Conservation (phyloP, 768 basidiomycete genomes). For the Russula compacta region DNA sequence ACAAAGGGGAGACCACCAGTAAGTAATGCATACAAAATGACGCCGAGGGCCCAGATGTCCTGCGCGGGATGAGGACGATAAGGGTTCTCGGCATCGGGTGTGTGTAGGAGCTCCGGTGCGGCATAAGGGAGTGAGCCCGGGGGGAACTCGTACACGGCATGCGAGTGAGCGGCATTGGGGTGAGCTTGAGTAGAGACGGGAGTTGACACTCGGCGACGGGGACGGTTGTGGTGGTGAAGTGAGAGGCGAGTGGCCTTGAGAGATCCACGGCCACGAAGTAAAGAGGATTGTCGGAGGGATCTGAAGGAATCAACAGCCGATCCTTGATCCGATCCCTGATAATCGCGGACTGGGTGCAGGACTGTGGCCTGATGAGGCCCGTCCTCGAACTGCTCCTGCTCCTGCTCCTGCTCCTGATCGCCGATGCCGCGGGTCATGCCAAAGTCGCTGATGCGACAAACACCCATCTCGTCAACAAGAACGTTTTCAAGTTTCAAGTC, state of each 20-base stretch:
- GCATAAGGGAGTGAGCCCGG: conserved; percentile 89
- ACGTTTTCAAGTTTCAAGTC: conserved; percentile 98
- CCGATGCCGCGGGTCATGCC: conserved; percentile 64
- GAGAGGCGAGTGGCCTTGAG: conserved; percentile 25
- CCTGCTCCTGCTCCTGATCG: conserved; percentile 22
- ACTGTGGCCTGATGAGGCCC: not conserved
- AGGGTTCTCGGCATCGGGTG: conserved; percentile 36
- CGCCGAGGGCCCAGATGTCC: conserved; percentile 94
- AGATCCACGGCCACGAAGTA: conserved; percentile 1
- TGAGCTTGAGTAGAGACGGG: conserved; percentile 30
- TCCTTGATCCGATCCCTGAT: not conserved
- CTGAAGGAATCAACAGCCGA: not conserved
- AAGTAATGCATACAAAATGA: conserved; percentile 79
- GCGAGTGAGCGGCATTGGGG: conserved; percentile 24
- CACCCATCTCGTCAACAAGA: conserved; percentile 78
- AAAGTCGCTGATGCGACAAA: conserved; percentile 83
- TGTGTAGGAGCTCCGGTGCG: conserved; percentile 75
- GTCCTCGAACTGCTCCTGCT: conserved; percentile 28
- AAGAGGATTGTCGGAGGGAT: not conserved
- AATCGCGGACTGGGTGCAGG: not conserved
- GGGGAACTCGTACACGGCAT: conserved; percentile 39
- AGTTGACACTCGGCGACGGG: conserved; percentile 43
- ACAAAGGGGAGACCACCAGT: conserved; percentile 79
- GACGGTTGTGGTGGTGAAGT: conserved; percentile 31
- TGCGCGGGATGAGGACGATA: conserved; percentile 56